Conservation (phyloP, 179 eudicot genomes). For the Silene vulgaris region DNA sequence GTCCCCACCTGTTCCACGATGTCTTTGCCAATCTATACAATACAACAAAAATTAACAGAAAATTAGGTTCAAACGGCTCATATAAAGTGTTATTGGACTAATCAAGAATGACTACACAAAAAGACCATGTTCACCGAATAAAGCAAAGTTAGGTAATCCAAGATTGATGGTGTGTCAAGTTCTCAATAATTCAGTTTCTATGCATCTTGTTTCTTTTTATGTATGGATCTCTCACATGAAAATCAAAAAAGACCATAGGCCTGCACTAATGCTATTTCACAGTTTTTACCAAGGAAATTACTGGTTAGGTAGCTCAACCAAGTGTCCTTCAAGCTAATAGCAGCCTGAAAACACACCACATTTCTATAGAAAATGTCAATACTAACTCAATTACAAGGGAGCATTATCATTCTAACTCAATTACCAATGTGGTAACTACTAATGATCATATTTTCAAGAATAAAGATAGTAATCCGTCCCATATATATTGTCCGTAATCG, state of each 20-base stretch:
- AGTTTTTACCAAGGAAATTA: too few relatives aligned
- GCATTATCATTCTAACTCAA: background rate
- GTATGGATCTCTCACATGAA: background rate
- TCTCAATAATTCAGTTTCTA: background rate
- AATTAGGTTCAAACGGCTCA: slow-evolving; percentile 8
- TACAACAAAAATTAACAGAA: background rate
- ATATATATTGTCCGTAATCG: background rate
- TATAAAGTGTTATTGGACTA: background rate
- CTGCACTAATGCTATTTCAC: background rate
- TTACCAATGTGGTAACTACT: background rate
- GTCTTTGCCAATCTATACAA: slow-evolving; percentile 50
- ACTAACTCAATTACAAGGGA: background rate
- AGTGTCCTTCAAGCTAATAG: slow-evolving; percentile 2
- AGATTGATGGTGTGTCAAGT: background rate
- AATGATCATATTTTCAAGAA: background rate
- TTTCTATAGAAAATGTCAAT: background rate
- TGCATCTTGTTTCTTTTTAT: background rate
- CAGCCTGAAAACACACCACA: background rate
- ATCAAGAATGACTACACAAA: background rate
- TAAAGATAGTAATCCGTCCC: background rate
- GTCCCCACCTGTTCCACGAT: slow-evolving; percentile 45
- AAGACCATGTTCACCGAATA: background rate
- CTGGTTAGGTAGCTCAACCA: background rate
- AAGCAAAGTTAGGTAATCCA: background rate
- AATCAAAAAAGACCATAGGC: background rate